Percentiles rank a stretch among this genome's conserved stretches.
phyloP scores from a whole-genome alignment of 768 basidiomycete genomes.

The Tricholoma sp. region DNA sequence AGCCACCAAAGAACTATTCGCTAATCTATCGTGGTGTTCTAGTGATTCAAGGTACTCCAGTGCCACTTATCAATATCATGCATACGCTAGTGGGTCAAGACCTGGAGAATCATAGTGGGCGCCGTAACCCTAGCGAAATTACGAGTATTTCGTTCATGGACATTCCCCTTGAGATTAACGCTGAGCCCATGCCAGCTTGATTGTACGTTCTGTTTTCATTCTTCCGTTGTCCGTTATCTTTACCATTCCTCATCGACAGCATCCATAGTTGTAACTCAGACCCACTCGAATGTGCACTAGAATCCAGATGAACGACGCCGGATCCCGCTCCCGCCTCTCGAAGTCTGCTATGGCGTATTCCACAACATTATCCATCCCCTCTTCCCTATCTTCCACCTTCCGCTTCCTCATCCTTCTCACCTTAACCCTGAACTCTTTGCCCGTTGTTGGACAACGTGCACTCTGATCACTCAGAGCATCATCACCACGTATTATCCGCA shows the following conservation, averaged over 20 bases:
- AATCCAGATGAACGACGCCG: not conserved
- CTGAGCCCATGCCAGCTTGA: no score
- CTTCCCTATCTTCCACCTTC: not conserved
- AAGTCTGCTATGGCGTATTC: not conserved
- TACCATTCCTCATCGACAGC: not conserved
- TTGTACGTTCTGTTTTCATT: no score
- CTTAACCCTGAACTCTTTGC: not conserved
- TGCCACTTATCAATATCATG: no score
- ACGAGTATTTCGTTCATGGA: not conserved
- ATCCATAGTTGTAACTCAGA: not conserved
- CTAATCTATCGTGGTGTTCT: no score
- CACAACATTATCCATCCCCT: not conserved
- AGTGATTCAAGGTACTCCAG: no score
- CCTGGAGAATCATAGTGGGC: not conserved
- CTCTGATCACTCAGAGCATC: not conserved
- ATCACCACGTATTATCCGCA: not conserved
- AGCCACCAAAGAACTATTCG: no score
- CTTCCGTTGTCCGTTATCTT: not conserved
- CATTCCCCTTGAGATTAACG: no score
- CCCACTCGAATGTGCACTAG: not conserved
- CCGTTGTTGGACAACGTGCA: not conserved
- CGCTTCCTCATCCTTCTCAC: not conserved
- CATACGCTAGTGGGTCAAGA: no score
- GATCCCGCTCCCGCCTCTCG: not conserved
- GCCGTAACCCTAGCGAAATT: not conserved